Evolutionary conservation across 768 basidiomycete species (phyloP), one percentile per base, ranked within the genome.

Genomic region (Termitomyces sp.): DNA sequence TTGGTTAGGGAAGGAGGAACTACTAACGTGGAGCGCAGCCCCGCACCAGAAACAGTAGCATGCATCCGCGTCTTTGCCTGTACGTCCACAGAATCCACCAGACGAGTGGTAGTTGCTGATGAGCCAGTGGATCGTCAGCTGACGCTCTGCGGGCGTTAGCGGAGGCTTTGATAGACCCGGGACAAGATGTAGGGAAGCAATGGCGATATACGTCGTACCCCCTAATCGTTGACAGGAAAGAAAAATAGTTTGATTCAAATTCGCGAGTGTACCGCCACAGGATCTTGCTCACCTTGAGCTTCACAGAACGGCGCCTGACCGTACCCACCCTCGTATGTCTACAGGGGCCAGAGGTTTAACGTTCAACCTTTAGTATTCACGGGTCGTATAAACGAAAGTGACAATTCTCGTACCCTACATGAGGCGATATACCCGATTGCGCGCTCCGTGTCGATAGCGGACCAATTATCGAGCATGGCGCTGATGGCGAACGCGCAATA

Each of bases 11-110:
- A 30, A 50, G 12, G 42, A 30, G n/a, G 37, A 30, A 47, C 26
- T n/a, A 69, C 82, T 52, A 61, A 95, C 95, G 67, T 82, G 72
- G 10, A 98, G 71, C 0, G 91, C 79, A 9, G 87, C 95, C 3
- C 91, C 88, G 64, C 89, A 89, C 96, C 96, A 99, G 71, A 97
- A 98, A 62, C 91, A 92, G 71, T 99, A 99, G 69, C 96, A 99
- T 3, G 94, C 91, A 62, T 98, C 96, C 5, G 89, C 82, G 4
- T 80, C 77, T 73, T 99, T 99, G 57, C 85, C 87, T 1, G 93
- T 93, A 24, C 96, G 81, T 2, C 96, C 96, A 63, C 88, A 77
- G 67, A 94, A 97, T 0, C 96, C 96, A 0, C 93, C 93, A 0
- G 78, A 77, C 0, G 65, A 59, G 46, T 82, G 76, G 68, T 93